Evolutionary conservation across 2,329 filamentous ascomycete genomes (phyloP), one percentile per base, ranked within the genome.

Genomic region (Colletotrichum sp.): DNA sequence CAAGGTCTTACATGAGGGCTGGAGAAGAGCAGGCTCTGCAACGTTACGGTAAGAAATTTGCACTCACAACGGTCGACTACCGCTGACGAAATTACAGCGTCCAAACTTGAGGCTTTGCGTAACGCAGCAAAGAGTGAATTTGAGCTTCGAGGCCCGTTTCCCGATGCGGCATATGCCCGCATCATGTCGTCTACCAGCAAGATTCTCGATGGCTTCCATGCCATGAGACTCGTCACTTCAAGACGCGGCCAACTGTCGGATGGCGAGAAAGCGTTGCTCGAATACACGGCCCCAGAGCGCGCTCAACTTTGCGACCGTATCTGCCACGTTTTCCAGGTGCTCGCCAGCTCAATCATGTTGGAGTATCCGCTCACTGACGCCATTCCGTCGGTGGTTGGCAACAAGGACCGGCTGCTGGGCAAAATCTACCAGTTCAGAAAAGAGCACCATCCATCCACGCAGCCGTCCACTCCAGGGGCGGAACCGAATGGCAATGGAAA

Each of bases 281-380:
- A 91, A 77, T 96, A 95, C 83, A 99, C 97, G 2, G 90, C 92
- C 6, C 88, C 91, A 10, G 96, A 99, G 85, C 92, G 97, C 69
- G 91, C 90, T 12, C 92, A 96, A 77, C 89, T 99, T 36, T 98
- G 95, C 80, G 92, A 95, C 70, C 93, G 97, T 68, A 98, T 99
- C 80, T 98, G 95, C 82, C 97, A 99, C 89, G 90, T 99, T 18
- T 92, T 92, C 78, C 89, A 92, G 81, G 97, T 99, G 8, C 91
- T 99, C 78, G 97, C 97, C 2, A 97, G 95, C 57, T 98, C 95
- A 16, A 92, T 99, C 86, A 98, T 98, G 89, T 90, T 99, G 10
- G 96, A 98, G 85, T 99, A 98, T 80, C 96, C 97, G 1, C 89
- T 99, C 75, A 96, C 94, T 44, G 96, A 98, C 81, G 95, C 95